A percentile compares a stretch with the other conserved stretches of the same genome.
Evolutionary conservation across 192 early-diverging fungal species (phyloP).

Genomic region (Podila epigama): DNA sequence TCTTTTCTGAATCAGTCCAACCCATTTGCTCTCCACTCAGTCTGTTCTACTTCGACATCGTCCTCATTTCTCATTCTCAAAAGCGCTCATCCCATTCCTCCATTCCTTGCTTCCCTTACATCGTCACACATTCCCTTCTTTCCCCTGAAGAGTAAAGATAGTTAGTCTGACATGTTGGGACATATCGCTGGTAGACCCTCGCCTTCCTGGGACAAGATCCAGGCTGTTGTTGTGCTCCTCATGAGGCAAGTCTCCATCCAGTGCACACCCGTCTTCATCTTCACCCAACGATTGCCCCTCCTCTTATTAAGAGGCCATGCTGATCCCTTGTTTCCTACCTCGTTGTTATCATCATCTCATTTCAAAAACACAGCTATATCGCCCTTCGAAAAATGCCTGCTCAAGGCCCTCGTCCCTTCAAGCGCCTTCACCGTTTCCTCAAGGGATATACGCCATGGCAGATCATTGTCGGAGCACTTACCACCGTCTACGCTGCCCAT

Average conservation of each 20-base stretch:
- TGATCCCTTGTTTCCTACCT: no score
- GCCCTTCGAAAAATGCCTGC: slow-evolving; percentile 27
- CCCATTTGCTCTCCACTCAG: not conserved
- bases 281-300: not conserved
- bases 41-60: not conserved
- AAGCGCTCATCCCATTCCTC: not conserved
- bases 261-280: not conserved
- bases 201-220: slow-evolving; percentile 80
- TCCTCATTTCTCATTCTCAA: not conserved
- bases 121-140: not conserved
- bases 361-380: slow-evolving; percentile 10
- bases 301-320: no score
- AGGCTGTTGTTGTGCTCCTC: slow-evolving; percentile 70
- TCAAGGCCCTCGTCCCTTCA: slow-evolving; percentile 26
- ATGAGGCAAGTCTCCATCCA: slow-evolving; percentile 40
- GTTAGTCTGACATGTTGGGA: slow-evolving; percentile 75
- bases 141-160: not conserved
- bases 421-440: slow-evolving; percentile 16
- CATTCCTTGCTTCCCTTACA: not conserved
- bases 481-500: slow-evolving; percentile 35
- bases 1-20: not conserved
- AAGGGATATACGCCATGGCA: slow-evolving; percentile 31
- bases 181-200: slow-evolving; percentile 92
- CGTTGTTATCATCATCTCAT: no score
- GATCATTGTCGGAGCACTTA: slow-evolving; percentile 43